Conservation (phyloP, 1,284 basidiomycete species). For the Cyathus olla region DNA sequence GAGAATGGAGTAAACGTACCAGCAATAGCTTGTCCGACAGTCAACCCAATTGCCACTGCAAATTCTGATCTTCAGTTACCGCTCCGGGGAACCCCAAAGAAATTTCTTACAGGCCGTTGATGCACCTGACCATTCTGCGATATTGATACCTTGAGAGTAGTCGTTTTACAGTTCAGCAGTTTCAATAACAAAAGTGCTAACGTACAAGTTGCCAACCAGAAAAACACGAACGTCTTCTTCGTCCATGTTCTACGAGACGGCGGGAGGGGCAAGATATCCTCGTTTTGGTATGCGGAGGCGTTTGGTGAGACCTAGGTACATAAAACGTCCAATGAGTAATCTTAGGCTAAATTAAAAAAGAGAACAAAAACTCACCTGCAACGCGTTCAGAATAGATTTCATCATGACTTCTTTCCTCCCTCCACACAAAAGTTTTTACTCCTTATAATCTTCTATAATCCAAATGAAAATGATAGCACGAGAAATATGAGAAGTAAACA, state of each 20-base stretch:
- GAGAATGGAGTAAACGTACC: constrained; percentile 15
- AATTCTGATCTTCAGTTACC: too few relatives aligned
- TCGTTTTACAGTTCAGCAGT: too few relatives aligned
- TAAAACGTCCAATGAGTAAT: too few relatives aligned
- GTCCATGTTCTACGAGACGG: constrained; percentile 35
- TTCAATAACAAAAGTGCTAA: not conserved
- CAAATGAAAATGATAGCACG: too few relatives aligned
- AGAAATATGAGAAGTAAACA: too few relatives aligned
- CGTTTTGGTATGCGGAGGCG: constrained; percentile 36
- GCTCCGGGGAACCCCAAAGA: too few relatives aligned
- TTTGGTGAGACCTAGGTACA: constrained; percentile 21
- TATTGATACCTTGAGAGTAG: constrained; percentile 31
- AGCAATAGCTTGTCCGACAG: constrained; percentile 38
- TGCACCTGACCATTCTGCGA: constrained; percentile 43
- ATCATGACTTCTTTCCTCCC: too few relatives aligned
- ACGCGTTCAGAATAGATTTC: too few relatives aligned
- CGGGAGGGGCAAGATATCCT: constrained; percentile 35
- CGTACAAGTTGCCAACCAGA: constrained; percentile 40
- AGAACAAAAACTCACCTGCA: too few relatives aligned
- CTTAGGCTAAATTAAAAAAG: too few relatives aligned
- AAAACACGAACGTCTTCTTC: constrained; percentile 34
- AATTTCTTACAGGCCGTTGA: constrained; percentile 31
- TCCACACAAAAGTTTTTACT: too few relatives aligned
- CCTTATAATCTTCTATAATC: too few relatives aligned
- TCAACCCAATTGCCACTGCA: constrained; percentile 39